Evolutionary conservation across 805 yeast species (phyloP).

Genomic region (Priceomyces haplophilus): DNA sequence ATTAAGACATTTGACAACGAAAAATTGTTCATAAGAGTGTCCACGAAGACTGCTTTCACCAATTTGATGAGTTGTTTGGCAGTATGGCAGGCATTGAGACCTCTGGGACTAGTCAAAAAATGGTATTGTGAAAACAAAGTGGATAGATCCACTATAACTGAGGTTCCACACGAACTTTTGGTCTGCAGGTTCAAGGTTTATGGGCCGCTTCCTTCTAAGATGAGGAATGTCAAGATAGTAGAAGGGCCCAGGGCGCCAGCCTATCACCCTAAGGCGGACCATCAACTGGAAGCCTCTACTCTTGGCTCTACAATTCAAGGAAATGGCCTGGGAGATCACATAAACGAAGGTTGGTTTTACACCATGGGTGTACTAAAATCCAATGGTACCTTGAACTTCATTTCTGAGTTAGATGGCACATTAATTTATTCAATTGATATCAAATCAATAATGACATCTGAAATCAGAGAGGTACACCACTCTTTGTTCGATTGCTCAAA

Average conservation of each 20-base stretch:
- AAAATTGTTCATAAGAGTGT: slow-evolving; percentile 35
- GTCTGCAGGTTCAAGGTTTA: slow-evolving; percentile 64
- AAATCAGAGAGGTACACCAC: slow-evolving; percentile 60
- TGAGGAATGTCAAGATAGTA: slow-evolving; percentile 36
- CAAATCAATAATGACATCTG: slow-evolving; percentile 50
- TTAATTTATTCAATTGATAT: slow-evolving; percentile 58
- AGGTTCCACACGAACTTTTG: slow-evolving; percentile 39
- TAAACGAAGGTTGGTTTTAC: slow-evolving; percentile 64
- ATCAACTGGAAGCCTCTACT: slow-evolving; percentile 2
- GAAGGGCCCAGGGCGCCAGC: slow-evolving; percentile 38
- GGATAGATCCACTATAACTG: slow-evolving; percentile 16
- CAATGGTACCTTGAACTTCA: slow-evolving; percentile 58
- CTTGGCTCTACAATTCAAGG: slow-evolving; percentile 7
- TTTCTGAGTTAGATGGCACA: slow-evolving; percentile 63
- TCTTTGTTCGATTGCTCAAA: slow-evolving; percentile 60
- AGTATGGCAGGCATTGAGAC: slow-evolving; percentile 57
- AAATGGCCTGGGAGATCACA: slow-evolving; percentile 7
- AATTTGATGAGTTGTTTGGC: slow-evolving; percentile 43
- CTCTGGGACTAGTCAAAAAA: slow-evolving; percentile 53
- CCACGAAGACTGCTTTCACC: slow-evolving; percentile 38
- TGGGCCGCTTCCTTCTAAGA: slow-evolving; percentile 54
- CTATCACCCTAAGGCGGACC: slow-evolving; percentile 16
- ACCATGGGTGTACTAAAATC: slow-evolving; percentile 69
- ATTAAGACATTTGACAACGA: slow-evolving; percentile 40
- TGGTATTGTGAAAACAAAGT: slow-evolving; percentile 45